Percentiles rank a stretch among this genome's conserved stretches.
Evolutionary conservation across 2,329 filamentous ascomycete species (phyloP).

Genomic region (Exophiala phaeomuriformis): DNA sequence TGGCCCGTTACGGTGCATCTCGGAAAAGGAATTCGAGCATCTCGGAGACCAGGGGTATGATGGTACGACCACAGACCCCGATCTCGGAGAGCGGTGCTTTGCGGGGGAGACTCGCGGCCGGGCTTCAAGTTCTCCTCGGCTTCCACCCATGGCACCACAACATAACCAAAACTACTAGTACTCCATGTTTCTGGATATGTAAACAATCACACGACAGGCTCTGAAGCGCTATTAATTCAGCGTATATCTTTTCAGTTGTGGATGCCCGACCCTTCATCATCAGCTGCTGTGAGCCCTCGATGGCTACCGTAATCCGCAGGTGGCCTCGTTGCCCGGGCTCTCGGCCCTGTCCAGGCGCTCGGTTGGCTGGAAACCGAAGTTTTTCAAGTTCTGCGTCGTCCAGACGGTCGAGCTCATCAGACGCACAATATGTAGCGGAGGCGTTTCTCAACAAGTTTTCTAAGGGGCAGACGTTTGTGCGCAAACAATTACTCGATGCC

Average conservation of each 20-base stretch:
- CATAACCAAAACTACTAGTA: too few species aligned
- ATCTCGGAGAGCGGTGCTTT: conserved; percentile 16
- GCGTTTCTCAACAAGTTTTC: conserved; percentile 39
- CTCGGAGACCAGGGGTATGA: conserved; percentile 17
- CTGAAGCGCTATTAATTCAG: too few species aligned
- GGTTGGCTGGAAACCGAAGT: background rate
- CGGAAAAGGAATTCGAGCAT: conserved; percentile 7
- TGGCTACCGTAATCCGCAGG: conserved; percentile 1
- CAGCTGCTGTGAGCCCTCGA: background rate
- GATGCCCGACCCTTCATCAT: background rate
- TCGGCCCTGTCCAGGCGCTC: background rate
- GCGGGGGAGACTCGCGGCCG: conserved; percentile 5
- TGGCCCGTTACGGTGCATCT: background rate
- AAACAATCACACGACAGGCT: too few species aligned
- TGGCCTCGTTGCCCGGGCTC: conserved; percentile 1
- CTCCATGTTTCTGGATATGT: too few species aligned
- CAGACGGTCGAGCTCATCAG: background rate
- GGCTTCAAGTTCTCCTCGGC: background rate
- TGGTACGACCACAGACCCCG: conserved; percentile 10
- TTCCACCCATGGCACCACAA: background rate
- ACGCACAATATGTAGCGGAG: conserved; percentile 22
- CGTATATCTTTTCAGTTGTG: too few species aligned
- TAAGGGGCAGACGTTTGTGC: conserved; percentile 37
- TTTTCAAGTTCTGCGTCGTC: conserved; percentile 5
- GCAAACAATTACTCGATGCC: conserved; percentile 50